Percentiles rank a stretch among this genome's conserved stretches.
phyloP scores from a whole-genome alignment of 176 grass and related monocot genomes.

The Hyparrhenia diplandra region DNA sequence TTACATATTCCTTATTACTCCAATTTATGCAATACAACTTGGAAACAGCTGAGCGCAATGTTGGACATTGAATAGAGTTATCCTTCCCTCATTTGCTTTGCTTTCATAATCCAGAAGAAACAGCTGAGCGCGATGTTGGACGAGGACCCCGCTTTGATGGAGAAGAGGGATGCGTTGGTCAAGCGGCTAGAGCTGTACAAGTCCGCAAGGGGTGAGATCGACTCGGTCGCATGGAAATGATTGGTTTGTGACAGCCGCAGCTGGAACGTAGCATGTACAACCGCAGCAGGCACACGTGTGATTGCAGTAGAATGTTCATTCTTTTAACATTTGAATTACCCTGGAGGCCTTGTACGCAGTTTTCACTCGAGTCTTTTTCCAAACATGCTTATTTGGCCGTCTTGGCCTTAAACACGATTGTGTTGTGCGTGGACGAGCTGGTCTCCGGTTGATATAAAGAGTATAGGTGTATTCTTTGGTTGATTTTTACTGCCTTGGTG shows the following conservation, averaged over 20 bases:
- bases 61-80: background rate
- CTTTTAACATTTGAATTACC: too few species aligned
- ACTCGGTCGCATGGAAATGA: slow-evolving; percentile 98
- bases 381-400: slow-evolving; percentile 27
- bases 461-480: slow-evolving; percentile 38
- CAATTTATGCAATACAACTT: background rate
- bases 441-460: background rate
- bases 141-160: slow-evolving; percentile 92
- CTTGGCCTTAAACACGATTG: slow-evolving; percentile 33
- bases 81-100: background rate
- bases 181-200: slow-evolving; percentile 97
- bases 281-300: too few species aligned
- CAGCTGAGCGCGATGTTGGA: slow-evolving; percentile 98
- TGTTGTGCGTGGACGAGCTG: background rate
- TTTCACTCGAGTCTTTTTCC: background rate
- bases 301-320: too few species aligned
- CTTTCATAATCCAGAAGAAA: slow-evolving; percentile 62
- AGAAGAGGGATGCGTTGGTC: slow-evolving; percentile 87
- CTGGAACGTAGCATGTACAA: background rate
- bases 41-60: too few species aligned
- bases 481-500: background rate
- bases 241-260: background rate
- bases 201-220: slow-evolving; percentile 87
- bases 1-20: background rate
- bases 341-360: slow-evolving; percentile 21